phyloP scores from a whole-genome alignment of 73 alveolate species.

The Stentor roeselii region DNA sequence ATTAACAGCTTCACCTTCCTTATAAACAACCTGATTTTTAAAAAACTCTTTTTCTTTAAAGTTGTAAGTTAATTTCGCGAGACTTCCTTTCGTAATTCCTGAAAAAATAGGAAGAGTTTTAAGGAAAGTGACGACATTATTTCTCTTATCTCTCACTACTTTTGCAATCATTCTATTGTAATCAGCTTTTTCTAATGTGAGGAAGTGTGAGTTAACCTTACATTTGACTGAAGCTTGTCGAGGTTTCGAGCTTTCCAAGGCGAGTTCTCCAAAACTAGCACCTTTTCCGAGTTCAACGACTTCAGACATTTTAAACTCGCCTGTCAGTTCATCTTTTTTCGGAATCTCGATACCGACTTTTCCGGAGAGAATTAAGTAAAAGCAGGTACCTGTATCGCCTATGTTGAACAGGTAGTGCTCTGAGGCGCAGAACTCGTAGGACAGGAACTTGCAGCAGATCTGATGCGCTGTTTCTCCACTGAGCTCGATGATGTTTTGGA shows the following conservation, averaged over 20 bases:
- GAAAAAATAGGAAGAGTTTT: constrained; percentile 42
- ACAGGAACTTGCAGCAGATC: constrained; percentile 44
- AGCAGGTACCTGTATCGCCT: constrained; percentile 53
- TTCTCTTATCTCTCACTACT: constrained; percentile 37
- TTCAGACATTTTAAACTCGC: constrained; percentile 28
- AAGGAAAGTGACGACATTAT: constrained; percentile 42
- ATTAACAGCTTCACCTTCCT: constrained; percentile 42
- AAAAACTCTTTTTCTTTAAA: constrained; percentile 34
- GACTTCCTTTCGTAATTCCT: constrained; percentile 35
- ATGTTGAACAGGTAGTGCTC: constrained; percentile 33
- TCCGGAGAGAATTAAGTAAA: constrained; percentile 56
- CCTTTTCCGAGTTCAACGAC: constrained; percentile 25
- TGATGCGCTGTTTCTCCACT: constrained; percentile 41
- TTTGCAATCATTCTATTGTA: constrained; percentile 47
- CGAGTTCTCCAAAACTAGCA: constrained; percentile 54
- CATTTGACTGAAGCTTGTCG: constrained; percentile 48
- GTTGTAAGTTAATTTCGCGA: constrained; percentile 53
- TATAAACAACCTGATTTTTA: constrained; percentile 39
- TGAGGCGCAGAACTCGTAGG: constrained; percentile 19
- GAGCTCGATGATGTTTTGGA: constrained; percentile 31
- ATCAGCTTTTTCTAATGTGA: constrained; percentile 40
- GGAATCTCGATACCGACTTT: constrained; percentile 58
- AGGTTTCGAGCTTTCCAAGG: constrained; percentile 47
- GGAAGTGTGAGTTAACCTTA: constrained; percentile 34
- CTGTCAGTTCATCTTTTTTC: constrained; percentile 28